phyloP scores from a whole-genome alignment of 768 basidiomycete genomes.

The Agaricus blazei region DNA sequence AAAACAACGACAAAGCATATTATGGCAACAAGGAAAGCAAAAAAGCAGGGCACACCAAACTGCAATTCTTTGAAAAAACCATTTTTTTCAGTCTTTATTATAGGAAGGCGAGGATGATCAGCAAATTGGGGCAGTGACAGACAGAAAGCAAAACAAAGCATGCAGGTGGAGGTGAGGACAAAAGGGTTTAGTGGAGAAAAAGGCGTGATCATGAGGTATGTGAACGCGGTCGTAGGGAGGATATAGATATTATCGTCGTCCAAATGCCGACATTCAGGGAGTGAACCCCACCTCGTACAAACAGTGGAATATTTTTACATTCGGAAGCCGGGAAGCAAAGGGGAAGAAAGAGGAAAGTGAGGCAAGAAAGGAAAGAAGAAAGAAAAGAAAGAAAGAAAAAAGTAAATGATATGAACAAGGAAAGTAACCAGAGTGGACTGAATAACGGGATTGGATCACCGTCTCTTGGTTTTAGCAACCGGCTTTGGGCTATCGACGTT shows the following conservation, averaged over 20 bases:
- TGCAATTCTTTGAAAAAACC: neutral
- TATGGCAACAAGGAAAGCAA: neutral
- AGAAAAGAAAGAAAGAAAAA: neutral
- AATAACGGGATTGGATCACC: neutral
- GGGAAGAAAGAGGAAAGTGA: neutral
- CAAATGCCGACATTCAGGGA: neutral
- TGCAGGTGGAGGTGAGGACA: neutral
- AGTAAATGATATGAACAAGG: too few relatives aligned
- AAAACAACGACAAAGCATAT: too few relatives aligned
- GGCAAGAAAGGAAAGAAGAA: neutral
- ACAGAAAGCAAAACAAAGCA: neutral
- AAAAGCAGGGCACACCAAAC: neutral
- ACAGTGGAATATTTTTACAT: neutral
- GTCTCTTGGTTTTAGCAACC: constrained; percentile 15
- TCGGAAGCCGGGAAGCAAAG: neutral
- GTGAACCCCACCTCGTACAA: neutral
- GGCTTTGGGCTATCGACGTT: constrained; percentile 19
- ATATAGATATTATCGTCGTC: neutral
- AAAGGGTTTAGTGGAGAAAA: neutral
- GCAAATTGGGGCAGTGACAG: neutral
- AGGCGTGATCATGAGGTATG: neutral
- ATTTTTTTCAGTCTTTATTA: neutral
- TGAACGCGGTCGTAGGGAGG: neutral
- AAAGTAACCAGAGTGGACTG: too few relatives aligned
- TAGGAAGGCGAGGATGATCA: neutral